Conservation (phyloP, 2,329 filamentous ascomycete genomes). For the Mollisia scopiformis region DNA sequence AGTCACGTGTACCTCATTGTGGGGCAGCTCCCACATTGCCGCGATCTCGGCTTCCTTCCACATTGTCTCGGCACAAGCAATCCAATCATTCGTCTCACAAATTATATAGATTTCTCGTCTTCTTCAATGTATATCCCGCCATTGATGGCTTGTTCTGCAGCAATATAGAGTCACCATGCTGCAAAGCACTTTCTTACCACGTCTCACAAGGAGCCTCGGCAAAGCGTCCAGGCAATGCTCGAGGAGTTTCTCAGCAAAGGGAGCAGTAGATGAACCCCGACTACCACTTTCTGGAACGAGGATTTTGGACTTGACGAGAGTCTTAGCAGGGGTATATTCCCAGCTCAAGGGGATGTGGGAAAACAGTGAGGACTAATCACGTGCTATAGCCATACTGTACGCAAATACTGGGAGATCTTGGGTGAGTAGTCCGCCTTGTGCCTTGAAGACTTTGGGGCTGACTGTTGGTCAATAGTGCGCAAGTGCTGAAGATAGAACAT, state of each 20-base stretch:
- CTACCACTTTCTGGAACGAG: conserved; percentile 80
- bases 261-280: conserved; percentile 1
- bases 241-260: conserved; percentile 2
- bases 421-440: conserved; percentile 58
- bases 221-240: not conserved
- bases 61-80: not conserved
- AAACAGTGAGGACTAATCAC: conserved; percentile 8
- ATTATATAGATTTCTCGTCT: not conserved
- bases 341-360: too few relatives aligned
- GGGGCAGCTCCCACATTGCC: not conserved
- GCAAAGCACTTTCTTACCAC: conserved; percentile 2
- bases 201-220: not conserved
- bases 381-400: conserved; percentile 84
- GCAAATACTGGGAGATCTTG: conserved; percentile 91
- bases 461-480: too few relatives aligned
- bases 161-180: conserved; percentile 10
- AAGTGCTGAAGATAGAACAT: conserved; percentile 96
- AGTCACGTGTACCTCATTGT: not conserved
- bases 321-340: conserved; percentile 76
- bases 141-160: not conserved
- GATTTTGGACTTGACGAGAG: conserved; percentile 93
- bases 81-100: not conserved
- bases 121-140: not conserved
- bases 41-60: not conserved
- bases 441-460: too few relatives aligned